phyloP scores from a whole-genome alignment of 2,329 filamentous ascomycete species.

The Meredithiella fracta region DNA sequence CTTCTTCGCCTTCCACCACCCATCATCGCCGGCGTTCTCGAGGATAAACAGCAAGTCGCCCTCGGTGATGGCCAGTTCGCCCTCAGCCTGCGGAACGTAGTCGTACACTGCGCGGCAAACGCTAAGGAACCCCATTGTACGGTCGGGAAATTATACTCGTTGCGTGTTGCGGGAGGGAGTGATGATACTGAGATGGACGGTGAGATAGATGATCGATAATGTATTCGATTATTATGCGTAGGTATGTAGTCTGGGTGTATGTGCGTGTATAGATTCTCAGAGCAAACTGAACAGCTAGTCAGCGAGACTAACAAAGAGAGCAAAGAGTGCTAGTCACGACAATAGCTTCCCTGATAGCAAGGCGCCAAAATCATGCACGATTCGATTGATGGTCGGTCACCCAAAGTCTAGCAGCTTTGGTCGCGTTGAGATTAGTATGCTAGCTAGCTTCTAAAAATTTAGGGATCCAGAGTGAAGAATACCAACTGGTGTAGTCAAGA shows the following conservation, averaged over 20 bases:
- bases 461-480: no score
- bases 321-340: neutral
- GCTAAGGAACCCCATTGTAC: slow-evolving; percentile 71
- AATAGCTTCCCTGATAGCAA: neutral
- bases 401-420: no score
- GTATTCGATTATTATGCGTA: no score
- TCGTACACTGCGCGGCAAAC: slow-evolving; percentile 86
- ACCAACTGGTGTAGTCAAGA: no score
- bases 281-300: no score
- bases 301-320: neutral
- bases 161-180: no score
- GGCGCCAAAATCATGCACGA: neutral
- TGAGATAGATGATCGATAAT: no score
- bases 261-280: neutral
- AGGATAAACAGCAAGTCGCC: slow-evolving; percentile 80
- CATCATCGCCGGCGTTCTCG: slow-evolving; percentile 59
- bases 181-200: no score
- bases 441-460: neutral
- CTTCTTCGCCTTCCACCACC: slow-evolving; percentile 97
- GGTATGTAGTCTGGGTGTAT: no score
- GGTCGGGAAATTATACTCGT: neutral
- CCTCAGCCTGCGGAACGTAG: slow-evolving; percentile 72
- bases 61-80: slow-evolving; percentile 70
- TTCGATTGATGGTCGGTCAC: neutral
- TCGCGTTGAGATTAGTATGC: no score